Evolutionary conservation across 2,329 filamentous ascomycete species (phyloP).

Genomic region (Pseudocercospora eumusae): DNA sequence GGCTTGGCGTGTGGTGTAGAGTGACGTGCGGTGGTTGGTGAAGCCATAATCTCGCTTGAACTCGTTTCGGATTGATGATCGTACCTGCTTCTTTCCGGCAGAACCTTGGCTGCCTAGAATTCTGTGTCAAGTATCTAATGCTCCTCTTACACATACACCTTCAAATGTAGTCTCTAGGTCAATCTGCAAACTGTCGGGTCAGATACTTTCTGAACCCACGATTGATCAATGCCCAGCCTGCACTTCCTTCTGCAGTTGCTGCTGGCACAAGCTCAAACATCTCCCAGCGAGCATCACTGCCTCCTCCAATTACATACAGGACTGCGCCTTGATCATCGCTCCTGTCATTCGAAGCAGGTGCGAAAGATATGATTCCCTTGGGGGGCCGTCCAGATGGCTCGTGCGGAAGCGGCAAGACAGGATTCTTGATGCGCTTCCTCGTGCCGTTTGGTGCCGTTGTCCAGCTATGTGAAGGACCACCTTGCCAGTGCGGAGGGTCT

Average conservation of each 20-base stretch:
- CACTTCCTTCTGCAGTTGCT: constrained; percentile 14
- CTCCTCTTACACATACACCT: neutral
- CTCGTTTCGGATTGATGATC: constrained; percentile 17
- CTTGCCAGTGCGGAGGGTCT: constrained; percentile 56
- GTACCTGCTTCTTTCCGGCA: neutral
- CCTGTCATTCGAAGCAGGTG: constrained; percentile 24
- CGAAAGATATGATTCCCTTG: constrained; percentile 86
- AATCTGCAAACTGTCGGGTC: constrained; percentile 40
- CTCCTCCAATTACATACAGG: constrained; percentile 40
- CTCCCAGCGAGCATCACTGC: constrained; percentile 41
- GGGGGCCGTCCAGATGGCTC: constrained; percentile 61
- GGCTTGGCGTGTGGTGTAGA: constrained; percentile 12
- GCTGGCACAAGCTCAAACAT: constrained; percentile 37
- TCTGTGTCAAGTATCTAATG: neutral
- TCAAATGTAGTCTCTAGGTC: constrained; percentile 8
- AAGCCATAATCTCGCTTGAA: constrained; percentile 5
- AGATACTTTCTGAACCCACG: constrained; percentile 40
- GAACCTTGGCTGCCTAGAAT: constrained; percentile 2
- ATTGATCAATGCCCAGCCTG: constrained; percentile 34
- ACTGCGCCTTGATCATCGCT: constrained; percentile 32
- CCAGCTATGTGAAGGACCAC: constrained; percentile 32
- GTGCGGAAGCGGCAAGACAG: constrained; percentile 52
- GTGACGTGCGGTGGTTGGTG: neutral
- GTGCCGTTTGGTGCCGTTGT: constrained; percentile 43
- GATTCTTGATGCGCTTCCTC: constrained; percentile 35